These are phyloP conservation scores for Ceratobasidium sp. DNA, from an alignment of 1,284 basidiomycete genomes.

Conservation along the genomic window DNA sequence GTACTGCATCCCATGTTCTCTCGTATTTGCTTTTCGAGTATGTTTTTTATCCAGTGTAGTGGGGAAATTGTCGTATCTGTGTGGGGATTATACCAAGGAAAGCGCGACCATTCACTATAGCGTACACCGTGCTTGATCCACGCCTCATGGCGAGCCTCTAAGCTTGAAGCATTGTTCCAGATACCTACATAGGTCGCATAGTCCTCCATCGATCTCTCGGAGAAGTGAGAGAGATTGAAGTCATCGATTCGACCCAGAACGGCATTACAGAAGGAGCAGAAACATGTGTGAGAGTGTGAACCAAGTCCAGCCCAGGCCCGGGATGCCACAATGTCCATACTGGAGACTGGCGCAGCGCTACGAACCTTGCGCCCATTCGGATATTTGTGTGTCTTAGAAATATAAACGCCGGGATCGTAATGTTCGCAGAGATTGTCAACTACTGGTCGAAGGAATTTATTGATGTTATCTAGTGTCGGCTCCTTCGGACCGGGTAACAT, in stretches of 20 bases:
- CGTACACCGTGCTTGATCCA: neutral
- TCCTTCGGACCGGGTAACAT: slow-evolving; percentile 56
- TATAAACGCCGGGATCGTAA: slow-evolving; percentile 56
- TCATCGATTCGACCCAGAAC: neutral
- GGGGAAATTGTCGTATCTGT: neutral
- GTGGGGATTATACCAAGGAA: slow-evolving; percentile 3
- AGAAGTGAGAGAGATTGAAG: neutral
- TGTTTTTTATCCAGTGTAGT: slow-evolving; percentile 14
- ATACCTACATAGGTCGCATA: neutral
- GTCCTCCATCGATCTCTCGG: neutral
- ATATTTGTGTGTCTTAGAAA: slow-evolving; percentile 46
- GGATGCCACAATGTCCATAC: neutral
- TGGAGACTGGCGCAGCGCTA: neutral
- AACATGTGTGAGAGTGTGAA: neutral
- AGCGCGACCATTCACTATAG: slow-evolving; percentile 6
- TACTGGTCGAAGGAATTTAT: slow-evolving; percentile 56
- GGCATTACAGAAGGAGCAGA: slow-evolving; percentile 7
- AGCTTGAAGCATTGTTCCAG: neutral
- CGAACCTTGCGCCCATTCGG: slow-evolving; percentile 20
- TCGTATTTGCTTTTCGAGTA: slow-evolving; percentile 14
- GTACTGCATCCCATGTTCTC: slow-evolving; percentile 17
- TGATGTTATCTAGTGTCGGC: slow-evolving; percentile 52
- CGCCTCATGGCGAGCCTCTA: neutral
- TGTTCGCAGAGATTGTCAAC: slow-evolving; percentile 55
- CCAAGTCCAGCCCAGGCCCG: neutral